These are phyloP conservation scores for Hamamelis virginiana DNA, from an alignment of 164 flowering plant species.

Conservation along the genomic window DNA sequence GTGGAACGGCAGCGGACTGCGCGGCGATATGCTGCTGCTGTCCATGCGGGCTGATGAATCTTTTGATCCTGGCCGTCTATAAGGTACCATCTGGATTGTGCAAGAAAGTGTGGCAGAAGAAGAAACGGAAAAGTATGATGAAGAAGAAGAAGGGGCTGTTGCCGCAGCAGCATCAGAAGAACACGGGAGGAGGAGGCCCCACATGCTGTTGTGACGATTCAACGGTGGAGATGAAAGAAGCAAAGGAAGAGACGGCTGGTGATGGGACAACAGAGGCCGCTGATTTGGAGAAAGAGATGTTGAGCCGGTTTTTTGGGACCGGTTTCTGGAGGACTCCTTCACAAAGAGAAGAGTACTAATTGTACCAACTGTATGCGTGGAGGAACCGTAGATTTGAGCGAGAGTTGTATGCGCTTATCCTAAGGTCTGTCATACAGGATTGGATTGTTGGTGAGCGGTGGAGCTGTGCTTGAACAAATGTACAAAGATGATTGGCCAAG, in stretches of 20 bases:
- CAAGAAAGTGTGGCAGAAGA: constrained; percentile 25
- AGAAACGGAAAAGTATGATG: constrained; percentile 14
- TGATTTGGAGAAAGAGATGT: constrained; percentile 41
- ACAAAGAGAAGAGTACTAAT: constrained; percentile 15
- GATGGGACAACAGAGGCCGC: constrained; percentile 9
- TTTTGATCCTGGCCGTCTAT: constrained; percentile 33
- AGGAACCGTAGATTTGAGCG: too few relatives aligned
- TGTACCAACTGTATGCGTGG: too few relatives aligned
- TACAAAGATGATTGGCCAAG: too few relatives aligned
- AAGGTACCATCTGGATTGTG: constrained; percentile 36
- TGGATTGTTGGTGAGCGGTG: too few relatives aligned
- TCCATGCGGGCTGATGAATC: constrained; percentile 38
- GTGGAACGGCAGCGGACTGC: constrained; percentile 49
- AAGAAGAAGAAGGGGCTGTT: constrained; percentile 10
- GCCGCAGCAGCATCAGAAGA: background rate
- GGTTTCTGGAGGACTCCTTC: constrained; percentile 58
- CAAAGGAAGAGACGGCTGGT: background rate
- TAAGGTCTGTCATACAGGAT: too few relatives aligned
- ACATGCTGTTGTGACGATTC: background rate
- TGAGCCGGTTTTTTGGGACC: constrained; percentile 30
- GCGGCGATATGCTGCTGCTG: constrained; percentile 55
- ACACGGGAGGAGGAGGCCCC: background rate
- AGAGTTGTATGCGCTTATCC: too few relatives aligned
- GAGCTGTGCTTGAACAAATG: too few relatives aligned
- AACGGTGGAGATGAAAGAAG: background rate